A percentile compares a stretch with the other conserved stretches of the same genome.
phyloP scores from a whole-genome alignment of 1,139 yeast species.

The Zygoascus sp. region DNA sequence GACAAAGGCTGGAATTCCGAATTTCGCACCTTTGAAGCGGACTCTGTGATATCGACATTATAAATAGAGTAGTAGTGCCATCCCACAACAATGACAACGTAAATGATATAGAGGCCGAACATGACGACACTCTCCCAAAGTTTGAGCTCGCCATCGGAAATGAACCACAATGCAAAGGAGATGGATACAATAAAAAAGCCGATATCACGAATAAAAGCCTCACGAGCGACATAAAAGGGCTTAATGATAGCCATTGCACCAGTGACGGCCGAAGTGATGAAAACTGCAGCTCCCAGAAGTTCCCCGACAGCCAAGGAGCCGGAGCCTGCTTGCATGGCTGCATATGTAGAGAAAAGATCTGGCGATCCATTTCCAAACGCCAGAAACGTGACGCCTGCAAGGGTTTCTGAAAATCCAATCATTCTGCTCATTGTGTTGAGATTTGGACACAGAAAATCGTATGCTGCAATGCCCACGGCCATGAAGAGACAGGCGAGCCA shows the following conservation, averaged over 20 bases:
- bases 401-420: slow-evolving; percentile 64
- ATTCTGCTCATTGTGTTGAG: slow-evolving; percentile 55
- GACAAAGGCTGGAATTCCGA: not conserved
- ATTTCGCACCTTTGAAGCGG: not conserved
- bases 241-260: slow-evolving; percentile 68
- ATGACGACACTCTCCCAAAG: slow-evolving; percentile 46
- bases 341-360: slow-evolving; percentile 78
- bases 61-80: slow-evolving; percentile 12
- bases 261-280: slow-evolving; percentile 68
- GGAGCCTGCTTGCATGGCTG: slow-evolving; percentile 65
- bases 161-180: slow-evolving; percentile 39
- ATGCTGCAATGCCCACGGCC: slow-evolving; percentile 67
- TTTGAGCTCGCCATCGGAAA: slow-evolving; percentile 46
- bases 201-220: slow-evolving; percentile 53
- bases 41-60: not conserved
- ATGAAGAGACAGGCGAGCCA: slow-evolving; percentile 48
- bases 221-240: slow-evolving; percentile 57
- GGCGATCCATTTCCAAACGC: slow-evolving; percentile 95
- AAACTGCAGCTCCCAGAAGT: slow-evolving; percentile 76
- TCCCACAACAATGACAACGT: slow-evolving; percentile 45
- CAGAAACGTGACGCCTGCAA: slow-evolving; percentile 81
- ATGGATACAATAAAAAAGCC: slow-evolving; percentile 49
- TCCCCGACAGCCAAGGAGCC: slow-evolving; percentile 84
- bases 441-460: slow-evolving; percentile 73
- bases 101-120: slow-evolving; percentile 47